Percentiles rank a stretch among this genome's conserved stretches.
Evolutionary conservation across 768 basidiomycete species (phyloP).

Genomic region (Boletus sensibilis): DNA sequence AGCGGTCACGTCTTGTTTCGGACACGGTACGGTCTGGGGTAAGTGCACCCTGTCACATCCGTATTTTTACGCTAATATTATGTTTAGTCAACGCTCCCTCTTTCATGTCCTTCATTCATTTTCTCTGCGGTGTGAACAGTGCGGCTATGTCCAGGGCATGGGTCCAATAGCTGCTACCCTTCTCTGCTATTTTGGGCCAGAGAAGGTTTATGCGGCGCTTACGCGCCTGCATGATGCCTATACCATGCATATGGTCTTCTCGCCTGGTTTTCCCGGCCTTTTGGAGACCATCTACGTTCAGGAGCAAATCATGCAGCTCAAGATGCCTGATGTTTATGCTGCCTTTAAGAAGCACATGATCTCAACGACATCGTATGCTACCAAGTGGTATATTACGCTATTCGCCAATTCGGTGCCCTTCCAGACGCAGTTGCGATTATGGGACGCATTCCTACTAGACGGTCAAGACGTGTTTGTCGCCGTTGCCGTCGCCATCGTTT

Average conservation of each 20-base stretch:
- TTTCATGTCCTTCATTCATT: slow-evolving; percentile 95
- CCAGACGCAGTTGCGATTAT: slow-evolving; percentile 88
- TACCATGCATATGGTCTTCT: slow-evolving; percentile 83
- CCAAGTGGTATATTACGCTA: slow-evolving; percentile 99
- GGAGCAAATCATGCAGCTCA: slow-evolving; percentile 79
- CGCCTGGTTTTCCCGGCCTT: slow-evolving; percentile 92
- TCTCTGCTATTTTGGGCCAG: slow-evolving; percentile 90
- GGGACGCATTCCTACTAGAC: slow-evolving; percentile 92
- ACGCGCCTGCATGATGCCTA: slow-evolving; percentile 90
- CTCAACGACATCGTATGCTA: slow-evolving; percentile 91
- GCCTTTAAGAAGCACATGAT: slow-evolving; percentile 89
- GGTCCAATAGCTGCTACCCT: slow-evolving; percentile 94
- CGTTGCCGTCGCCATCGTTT: slow-evolving; percentile 84
- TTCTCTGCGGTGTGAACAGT: slow-evolving; percentile 77
- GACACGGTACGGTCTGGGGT: slow-evolving; percentile 96
- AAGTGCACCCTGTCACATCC: slow-evolving; percentile 32
- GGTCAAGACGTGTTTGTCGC: slow-evolving; percentile 88
- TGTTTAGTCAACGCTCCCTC: slow-evolving; percentile 79
- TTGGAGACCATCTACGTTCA: slow-evolving; percentile 96
- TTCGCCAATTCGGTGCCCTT: slow-evolving; percentile 96
- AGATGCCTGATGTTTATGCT: slow-evolving; percentile 87
- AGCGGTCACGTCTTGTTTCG: slow-evolving; percentile 92
- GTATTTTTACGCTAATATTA: slow-evolving; percentile 9
- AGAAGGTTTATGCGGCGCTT: slow-evolving; percentile 80
- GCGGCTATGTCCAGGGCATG: slow-evolving; percentile 99